A percentile compares a stretch with the other conserved stretches of the same genome.
These are phyloP conservation scores for Trichoderma polysporum DNA, from an alignment of 2,329 filamentous ascomycete genomes.

Conservation along the genomic window DNA sequence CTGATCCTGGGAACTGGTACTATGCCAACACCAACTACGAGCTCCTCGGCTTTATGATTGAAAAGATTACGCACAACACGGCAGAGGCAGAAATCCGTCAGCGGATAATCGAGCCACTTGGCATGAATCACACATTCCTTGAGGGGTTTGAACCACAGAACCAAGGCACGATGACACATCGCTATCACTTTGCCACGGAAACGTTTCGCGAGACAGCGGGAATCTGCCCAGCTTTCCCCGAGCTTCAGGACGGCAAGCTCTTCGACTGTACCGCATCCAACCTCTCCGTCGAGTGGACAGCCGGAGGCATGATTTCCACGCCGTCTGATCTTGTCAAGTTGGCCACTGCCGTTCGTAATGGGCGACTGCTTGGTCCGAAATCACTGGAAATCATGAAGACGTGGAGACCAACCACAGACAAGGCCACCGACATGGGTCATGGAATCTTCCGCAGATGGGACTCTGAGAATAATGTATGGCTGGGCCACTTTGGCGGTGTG, in stretches of 20 bases:
- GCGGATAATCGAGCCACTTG: constrained; percentile 17
- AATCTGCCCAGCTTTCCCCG: constrained; percentile 16
- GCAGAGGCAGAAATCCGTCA: constrained; percentile 20
- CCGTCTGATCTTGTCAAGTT: constrained; percentile 21
- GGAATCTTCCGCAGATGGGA: constrained; percentile 20
- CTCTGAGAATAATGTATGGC: constrained; percentile 5
- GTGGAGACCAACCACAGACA: constrained; percentile 14
- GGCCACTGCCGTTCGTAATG: constrained; percentile 21
- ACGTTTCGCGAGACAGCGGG: constrained; percentile 17
- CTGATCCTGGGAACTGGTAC: constrained; percentile 18
- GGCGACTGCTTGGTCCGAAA: constrained; percentile 13
- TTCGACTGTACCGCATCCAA: constrained; percentile 23
- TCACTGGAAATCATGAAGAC: constrained; percentile 19
- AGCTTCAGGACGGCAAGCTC: constrained; percentile 11
- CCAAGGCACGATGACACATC: not conserved
- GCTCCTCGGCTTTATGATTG: constrained; percentile 22
- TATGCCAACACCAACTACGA: constrained; percentile 25
- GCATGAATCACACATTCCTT: constrained; percentile 17
- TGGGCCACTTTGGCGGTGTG: constrained; percentile 21
- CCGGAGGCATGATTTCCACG: constrained; percentile 22
- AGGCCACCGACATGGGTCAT: constrained; percentile 19
- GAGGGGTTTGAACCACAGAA: constrained; percentile 21
- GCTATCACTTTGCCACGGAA: constrained; percentile 22
- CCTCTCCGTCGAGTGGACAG: constrained; percentile 22
- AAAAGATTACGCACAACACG: constrained; percentile 13